Evolutionary conservation across 1,284 basidiomycete species (phyloP), one percentile per base, ranked within the genome.

Genomic region (Rhodotorula glutinis): DNA sequence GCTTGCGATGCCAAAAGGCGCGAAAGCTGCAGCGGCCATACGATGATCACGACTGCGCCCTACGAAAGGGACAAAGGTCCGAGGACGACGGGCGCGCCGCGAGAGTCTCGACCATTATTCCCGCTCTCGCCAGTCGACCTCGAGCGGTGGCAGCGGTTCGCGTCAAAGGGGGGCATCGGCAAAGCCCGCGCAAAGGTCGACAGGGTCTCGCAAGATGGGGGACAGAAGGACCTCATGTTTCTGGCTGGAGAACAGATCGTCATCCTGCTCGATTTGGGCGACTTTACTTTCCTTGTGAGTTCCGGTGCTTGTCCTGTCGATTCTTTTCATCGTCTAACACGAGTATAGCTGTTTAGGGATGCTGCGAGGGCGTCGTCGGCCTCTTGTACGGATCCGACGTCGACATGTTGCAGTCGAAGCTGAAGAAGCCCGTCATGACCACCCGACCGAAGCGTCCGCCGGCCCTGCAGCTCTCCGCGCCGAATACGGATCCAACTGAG

Each of bases 281-380:
- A 84, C 9, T 76, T 81, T 19, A 80, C 84, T 0, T 70, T 63
- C 53, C 62, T 70, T n/a, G 73, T 70, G 44, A 25, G 69, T 27
- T 33, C 29, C 10, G 21, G 19, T 5, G 25, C 11, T 21, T 4
- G 10, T n/a, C n/a, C n/a, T n/a, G n/a, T n/a, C n/a, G n/a, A n/a
- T n/a, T n/a, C n/a, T n/a, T n/a, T n/a, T n/a, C n/a, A n/a, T n/a
- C n/a, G n/a, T n/a, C n/a, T n/a, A n/a, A n/a, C n/a, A n/a, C n/a
- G n/a, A n/a, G n/a, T n/a, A n/a, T n/a, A n/a, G n/a, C n/a, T n/a
- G n/a, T n/a, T n/a, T n/a, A 89, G 83, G 90, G 90, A 0, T 88
- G 88, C 74, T 96, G 93, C 77, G 92, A 96, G 80, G 92, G 90
- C 59, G 90, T 95, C 55, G 88, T 95, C 3, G 92, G 92, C 21